These are phyloP conservation scores for Trametes gibbosa DNA, from an alignment of 768 basidiomycete genomes.

Conservation along the genomic window DNA sequence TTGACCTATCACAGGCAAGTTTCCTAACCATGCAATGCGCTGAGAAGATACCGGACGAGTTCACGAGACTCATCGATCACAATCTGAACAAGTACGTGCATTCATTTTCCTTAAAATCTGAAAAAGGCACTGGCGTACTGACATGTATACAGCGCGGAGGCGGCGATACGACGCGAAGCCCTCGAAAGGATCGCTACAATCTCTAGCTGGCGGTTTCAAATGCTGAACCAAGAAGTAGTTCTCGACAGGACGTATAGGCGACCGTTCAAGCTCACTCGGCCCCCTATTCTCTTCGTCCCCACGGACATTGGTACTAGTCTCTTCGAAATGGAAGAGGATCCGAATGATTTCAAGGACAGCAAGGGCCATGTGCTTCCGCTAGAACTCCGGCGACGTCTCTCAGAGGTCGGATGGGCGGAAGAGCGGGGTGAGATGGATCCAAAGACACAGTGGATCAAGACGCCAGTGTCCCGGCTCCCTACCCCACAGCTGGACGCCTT, in stretches of 20 bases:
- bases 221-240: constrained; percentile 59
- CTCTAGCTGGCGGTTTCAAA: constrained; percentile 67
- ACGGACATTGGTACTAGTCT: constrained; percentile 69
- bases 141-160: constrained; percentile 43
- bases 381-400: constrained; percentile 62
- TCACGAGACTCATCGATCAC: constrained; percentile 48
- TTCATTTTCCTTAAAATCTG: no score
- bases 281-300: constrained; percentile 68
- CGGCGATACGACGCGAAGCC: constrained; percentile 47
- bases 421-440: constrained; percentile 56
- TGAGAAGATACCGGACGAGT: constrained; percentile 53
- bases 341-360: constrained; percentile 46
- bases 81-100: constrained; percentile 54
- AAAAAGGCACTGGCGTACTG: no score
- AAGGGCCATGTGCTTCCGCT: constrained; percentile 48
- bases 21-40: constrained; percentile 74
- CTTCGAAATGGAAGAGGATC: constrained; percentile 54
- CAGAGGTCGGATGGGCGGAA: constrained; percentile 74
- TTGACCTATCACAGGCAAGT: constrained; percentile 36
- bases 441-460: constrained; percentile 54
- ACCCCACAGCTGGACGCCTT: constrained; percentile 52
- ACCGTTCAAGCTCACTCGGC: constrained; percentile 70
- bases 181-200: constrained; percentile 55
- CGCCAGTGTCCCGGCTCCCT: constrained; percentile 66
- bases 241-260: constrained; percentile 57